Percentiles rank a stretch among this genome's conserved stretches.
Evolutionary conservation across 192 early-diverging fungal species (phyloP).

Genomic region (Lunasporangiospora selenospora): DNA sequence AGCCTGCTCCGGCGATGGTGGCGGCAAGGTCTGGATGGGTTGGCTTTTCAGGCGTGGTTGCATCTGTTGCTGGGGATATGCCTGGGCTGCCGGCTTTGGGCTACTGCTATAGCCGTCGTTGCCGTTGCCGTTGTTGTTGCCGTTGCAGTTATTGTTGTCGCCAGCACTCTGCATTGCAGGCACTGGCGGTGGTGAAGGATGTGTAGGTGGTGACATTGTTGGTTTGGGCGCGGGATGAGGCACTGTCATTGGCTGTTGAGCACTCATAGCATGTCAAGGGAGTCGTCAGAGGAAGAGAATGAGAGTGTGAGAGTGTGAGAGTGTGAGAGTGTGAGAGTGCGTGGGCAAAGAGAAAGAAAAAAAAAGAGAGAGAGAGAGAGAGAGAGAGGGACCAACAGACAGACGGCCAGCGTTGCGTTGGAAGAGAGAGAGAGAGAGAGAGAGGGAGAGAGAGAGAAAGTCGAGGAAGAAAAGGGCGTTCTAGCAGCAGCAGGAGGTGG

Average conservation of each 20-base stretch:
- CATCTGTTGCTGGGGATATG: slow-evolving; percentile 31
- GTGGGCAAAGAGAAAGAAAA: not conserved
- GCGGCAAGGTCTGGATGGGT: slow-evolving; percentile 23
- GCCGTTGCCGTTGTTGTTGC: not conserved
- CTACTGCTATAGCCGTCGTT: slow-evolving; percentile 22
- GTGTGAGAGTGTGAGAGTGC: slow-evolving; percentile 24
- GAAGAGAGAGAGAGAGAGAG: not conserved
- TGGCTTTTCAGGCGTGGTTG: slow-evolving; percentile 35
- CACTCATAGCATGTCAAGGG: too few species aligned
- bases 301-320: not conserved
- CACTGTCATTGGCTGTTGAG: not conserved
- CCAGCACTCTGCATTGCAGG: not conserved
- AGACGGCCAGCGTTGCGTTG: not conserved
- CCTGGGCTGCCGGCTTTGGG: slow-evolving; percentile 20
- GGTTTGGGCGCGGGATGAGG: not conserved
- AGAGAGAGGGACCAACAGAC: not conserved
- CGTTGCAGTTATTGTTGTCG: slow-evolving; percentile 2
- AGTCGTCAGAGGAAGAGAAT: not conserved
- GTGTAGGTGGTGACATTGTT: not conserved
- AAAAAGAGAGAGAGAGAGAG: not conserved
- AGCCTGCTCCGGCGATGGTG: slow-evolving; percentile 34
- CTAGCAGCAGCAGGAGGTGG: too few species aligned
- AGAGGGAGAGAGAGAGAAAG: not conserved
- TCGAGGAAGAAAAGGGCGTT: not conserved
- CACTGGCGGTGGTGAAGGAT: not conserved